Conservation (phyloP, 1,284 basidiomycete genomes). For the Thecaphora thlaspeos region DNA sequence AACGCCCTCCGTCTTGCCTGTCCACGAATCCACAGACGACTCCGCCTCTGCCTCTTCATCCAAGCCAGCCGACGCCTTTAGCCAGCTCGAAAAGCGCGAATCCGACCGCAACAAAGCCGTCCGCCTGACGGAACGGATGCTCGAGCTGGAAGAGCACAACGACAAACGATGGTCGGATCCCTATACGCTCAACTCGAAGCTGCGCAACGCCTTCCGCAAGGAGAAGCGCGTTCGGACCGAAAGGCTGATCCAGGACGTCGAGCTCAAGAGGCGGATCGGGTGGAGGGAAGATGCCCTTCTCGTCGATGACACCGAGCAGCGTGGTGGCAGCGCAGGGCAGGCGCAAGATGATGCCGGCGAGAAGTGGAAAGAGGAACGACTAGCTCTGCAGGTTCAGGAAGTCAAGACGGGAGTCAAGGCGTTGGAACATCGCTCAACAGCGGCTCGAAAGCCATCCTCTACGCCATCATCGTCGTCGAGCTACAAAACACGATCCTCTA, state of each 20-base stretch:
- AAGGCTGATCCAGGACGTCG: slow-evolving; percentile 69
- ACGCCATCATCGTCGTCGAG: no score
- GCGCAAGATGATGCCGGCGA: neutral
- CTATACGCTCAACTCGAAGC: slow-evolving; percentile 71
- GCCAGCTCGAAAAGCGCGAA: slow-evolving; percentile 80
- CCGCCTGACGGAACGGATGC: slow-evolving; percentile 72
- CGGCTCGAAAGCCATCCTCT: no score
- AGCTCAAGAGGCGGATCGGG: slow-evolving; percentile 64
- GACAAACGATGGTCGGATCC: slow-evolving; percentile 79
- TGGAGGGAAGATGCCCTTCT: slow-evolving; percentile 28
- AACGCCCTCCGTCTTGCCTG: no score
- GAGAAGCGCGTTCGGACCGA: slow-evolving; percentile 76
- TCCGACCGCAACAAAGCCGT: slow-evolving; percentile 72
- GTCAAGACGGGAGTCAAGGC: no score
- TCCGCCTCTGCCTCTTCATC: neutral
- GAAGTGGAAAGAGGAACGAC: neutral
- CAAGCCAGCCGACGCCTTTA: slow-evolving; percentile 67
- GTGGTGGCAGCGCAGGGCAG: neutral
- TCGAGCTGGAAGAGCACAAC: slow-evolving; percentile 72
- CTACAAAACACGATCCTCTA: neutral
- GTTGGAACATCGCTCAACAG: no score
- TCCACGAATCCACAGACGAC: neutral
- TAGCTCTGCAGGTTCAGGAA: neutral
- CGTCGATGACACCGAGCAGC: neutral
- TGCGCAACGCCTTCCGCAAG: slow-evolving; percentile 76